Evolutionary conservation across 129 eudicot genomes (phyloP), one percentile per base, ranked within the genome.

Genomic region (Pseudognaphalium luteoalbum): DNA sequence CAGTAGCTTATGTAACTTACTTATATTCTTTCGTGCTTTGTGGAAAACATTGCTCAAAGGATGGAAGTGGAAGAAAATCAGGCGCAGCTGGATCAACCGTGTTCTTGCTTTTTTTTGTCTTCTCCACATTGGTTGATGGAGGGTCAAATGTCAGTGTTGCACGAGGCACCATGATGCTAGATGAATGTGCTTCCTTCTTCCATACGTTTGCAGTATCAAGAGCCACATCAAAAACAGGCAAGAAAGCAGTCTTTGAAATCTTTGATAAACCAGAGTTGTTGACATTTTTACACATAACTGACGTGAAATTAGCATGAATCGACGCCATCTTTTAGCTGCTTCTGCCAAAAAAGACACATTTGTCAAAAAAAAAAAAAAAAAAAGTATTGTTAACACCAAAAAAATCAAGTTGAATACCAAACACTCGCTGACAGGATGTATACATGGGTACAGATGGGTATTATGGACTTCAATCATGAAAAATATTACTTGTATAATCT

Each of bases 141-240:
- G 96, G 97, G 71, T 95, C 99, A 72, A 95, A 89, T 63, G 97
- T 95, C 75, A 95, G 70, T 7, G 96, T 89, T 65, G 99, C 99
- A 74, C 79, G 88, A 61, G 94, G 84, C 65, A 83, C 73, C 22
- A 78, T 66, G 68, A 68, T 73, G 72, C 74, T 74, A 75, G 71
- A 52, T 11, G 77, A 79, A 30, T 28, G 64, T 7, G 80, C 42
- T 34, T 86, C 94, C 76, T 81, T 91, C 79, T 82, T 83, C 83
- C 82, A 33, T 37, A 69, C 50, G 65, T 78, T 54, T 47, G 88
- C 58, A 56, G 83, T 41, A 22, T 86, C 84, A 51, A 77, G 78
- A 39, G 81, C 75, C 69, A 84, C 83, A 66, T 88, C 90, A 41
- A 85, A 71, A 64, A 87, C 89, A 21, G 92, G 89, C 88, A 87